A percentile compares a stretch with the other conserved stretches of the same genome.
Evolutionary conservation across 1,139 yeast species (phyloP).

Genomic region (Debaryomyces psychrophilus): DNA sequence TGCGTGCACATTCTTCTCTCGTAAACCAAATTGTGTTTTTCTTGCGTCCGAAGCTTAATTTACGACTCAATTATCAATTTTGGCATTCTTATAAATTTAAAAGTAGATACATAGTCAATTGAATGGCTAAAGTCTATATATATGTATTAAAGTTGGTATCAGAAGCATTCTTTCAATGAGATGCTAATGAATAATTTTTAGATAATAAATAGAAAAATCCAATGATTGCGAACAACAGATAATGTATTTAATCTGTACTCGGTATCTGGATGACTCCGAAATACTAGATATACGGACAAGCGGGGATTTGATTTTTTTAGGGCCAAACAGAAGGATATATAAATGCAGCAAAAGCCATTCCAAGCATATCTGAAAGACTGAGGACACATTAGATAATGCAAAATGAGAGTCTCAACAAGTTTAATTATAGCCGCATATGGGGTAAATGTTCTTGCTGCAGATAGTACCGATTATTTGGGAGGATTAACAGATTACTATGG

Average conservation of each 20-base stretch:
- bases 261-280: neutral
- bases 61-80: no score
- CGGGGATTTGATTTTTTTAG: neutral
- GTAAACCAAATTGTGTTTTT: neutral
- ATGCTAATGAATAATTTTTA: neutral
- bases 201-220: neutral
- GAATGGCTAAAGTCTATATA: no score
- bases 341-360: neutral
- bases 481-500: slow-evolving; percentile 8
- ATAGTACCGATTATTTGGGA: neutral
- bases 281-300: neutral
- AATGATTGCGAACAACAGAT: neutral
- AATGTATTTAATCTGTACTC: neutral
- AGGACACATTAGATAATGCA: slow-evolving; percentile 7
- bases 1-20: neutral
- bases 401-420: slow-evolving; percentile 1
- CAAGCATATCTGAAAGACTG: neutral
- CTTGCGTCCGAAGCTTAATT: no score
- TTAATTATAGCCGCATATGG: neutral
- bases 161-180: neutral
- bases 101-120: no score
- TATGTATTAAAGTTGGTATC: neutral
- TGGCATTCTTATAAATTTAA: no score
- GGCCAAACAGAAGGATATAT: neutral
- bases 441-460: slow-evolving; percentile 5